phyloP scores from a whole-genome alignment of 345 rosid species.

The Viola odorata region DNA sequence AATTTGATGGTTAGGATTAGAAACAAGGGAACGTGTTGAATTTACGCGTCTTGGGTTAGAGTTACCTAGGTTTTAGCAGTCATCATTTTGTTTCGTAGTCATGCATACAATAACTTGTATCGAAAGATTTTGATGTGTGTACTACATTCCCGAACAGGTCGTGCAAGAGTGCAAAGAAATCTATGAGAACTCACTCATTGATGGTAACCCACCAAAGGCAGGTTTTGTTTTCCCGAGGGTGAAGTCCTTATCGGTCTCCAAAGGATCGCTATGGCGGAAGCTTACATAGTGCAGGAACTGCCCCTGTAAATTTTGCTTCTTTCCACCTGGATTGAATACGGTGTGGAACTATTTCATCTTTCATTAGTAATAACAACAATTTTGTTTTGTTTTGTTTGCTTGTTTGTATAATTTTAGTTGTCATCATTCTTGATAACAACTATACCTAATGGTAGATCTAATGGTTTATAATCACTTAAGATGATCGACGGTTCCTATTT shows the following conservation, averaged over 20 bases:
- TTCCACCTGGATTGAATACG: too few species aligned
- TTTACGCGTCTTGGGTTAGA: neutral
- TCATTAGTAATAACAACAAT: too few species aligned
- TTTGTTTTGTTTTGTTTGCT: too few species aligned
- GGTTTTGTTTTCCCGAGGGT: constrained; percentile 84
- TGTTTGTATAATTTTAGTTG: too few species aligned
- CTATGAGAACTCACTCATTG: constrained; percentile 74
- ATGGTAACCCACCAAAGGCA: constrained; percentile 78
- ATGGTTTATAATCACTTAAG: too few species aligned
- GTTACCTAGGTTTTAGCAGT: neutral
- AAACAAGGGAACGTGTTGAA: neutral
- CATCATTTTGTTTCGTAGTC: neutral
- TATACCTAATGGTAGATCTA: too few species aligned
- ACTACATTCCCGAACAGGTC: constrained; percentile 39
- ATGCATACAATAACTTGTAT: neutral
- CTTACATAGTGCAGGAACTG: neutral
- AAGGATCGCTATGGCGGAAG: constrained; percentile 72
- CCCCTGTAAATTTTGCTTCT: too few species aligned
- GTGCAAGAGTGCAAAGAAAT: constrained; percentile 97
- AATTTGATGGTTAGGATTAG: neutral
- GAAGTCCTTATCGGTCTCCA: constrained; percentile 66
- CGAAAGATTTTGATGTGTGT: neutral
- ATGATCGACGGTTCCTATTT: too few species aligned
- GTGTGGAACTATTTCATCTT: too few species aligned
- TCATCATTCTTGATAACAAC: too few species aligned